phyloP scores from a whole-genome alignment of 108 stramenopile genomes.

The Skeletonema costatum region DNA sequence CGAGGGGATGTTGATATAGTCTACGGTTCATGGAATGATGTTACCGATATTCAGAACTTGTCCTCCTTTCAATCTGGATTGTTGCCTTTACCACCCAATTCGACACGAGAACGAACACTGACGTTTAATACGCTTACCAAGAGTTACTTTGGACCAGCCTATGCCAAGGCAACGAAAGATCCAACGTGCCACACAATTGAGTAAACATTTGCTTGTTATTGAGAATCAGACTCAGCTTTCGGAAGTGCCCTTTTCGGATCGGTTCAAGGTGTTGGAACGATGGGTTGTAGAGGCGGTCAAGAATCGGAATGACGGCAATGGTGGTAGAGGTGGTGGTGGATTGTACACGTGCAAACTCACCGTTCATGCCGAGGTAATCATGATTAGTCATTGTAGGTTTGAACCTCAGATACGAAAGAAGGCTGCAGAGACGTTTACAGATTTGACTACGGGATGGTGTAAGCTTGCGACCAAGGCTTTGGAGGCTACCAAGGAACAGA shows the following conservation, averaged over 20 bases:
- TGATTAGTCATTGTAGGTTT: conserved; percentile 65
- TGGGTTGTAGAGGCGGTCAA: conserved; percentile 64
- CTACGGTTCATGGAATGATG: conserved; percentile 65
- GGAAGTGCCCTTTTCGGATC: conserved; percentile 78
- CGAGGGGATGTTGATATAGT: conserved; percentile 73
- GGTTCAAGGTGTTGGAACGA: conserved; percentile 76
- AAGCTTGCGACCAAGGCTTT: conserved; percentile 69
- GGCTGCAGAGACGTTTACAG: conserved; percentile 59
- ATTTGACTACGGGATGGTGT: conserved; percentile 67
- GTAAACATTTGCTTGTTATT: conserved; percentile 56
- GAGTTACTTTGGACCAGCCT: conserved; percentile 80
- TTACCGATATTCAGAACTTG: background rate
- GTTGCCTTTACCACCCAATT: conserved; percentile 1
- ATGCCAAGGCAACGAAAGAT: conserved; percentile 72
- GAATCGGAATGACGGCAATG: background rate
- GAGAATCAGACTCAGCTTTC: conserved; percentile 66
- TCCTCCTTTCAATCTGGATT: conserved; percentile 10
- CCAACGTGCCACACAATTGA: conserved; percentile 63
- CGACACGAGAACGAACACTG: conserved; percentile 49
- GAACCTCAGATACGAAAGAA: conserved; percentile 67
- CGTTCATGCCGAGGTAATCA: conserved; percentile 57
- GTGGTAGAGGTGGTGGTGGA: background rate
- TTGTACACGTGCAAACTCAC: conserved; percentile 33
- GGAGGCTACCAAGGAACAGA: conserved; percentile 58
- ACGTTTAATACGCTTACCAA: conserved; percentile 77